Evolutionary conservation across 2,329 filamentous ascomycete species (phyloP).

Genomic region (Fusarium nurragi): DNA sequence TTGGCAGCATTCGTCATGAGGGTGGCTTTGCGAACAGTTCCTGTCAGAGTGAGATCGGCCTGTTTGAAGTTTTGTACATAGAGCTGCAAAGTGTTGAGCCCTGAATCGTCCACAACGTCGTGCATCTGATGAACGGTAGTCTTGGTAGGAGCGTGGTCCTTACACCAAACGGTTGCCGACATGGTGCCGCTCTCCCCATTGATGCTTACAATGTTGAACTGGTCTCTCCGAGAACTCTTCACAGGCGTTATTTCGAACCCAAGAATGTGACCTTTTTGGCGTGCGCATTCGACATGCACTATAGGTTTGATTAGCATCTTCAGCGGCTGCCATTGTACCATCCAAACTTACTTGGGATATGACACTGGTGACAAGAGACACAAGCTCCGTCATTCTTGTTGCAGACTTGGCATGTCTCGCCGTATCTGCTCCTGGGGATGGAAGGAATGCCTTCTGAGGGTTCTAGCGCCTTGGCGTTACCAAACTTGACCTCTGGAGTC

Average conservation of each 20-base stretch:
- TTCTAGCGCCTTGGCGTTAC: constrained; percentile 81
- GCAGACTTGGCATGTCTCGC: constrained; percentile 85
- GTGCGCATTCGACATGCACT: constrained; percentile 92
- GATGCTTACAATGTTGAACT: constrained; percentile 80
- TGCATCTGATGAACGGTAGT: constrained; percentile 80
- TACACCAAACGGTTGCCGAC: constrained; percentile 90
- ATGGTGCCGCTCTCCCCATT: constrained; percentile 84
- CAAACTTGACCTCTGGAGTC: constrained; percentile 93
- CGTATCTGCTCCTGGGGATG: constrained; percentile 77
- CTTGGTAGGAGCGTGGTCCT: constrained; percentile 81
- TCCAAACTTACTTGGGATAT: constrained; percentile 56
- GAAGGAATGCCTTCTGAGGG: constrained; percentile 90
- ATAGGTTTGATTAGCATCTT: constrained; percentile 40
- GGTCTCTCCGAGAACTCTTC: constrained; percentile 87
- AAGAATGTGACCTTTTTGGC: constrained; percentile 81
- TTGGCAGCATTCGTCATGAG: constrained; percentile 74
- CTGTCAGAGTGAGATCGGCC: constrained; percentile 88
- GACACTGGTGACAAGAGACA: constrained; percentile 81
- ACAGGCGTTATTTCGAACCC: constrained; percentile 92
- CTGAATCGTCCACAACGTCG: constrained; percentile 75
- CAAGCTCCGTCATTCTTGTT: constrained; percentile 80
- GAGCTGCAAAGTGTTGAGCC: constrained; percentile 83
- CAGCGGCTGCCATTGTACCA: neutral
- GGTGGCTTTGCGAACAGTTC: constrained; percentile 92
- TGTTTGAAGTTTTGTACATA: constrained; percentile 94